Base-by-base conservation (phyloP, 345 rosid species). In the Psidium friedrichsthalianum region DNA sequence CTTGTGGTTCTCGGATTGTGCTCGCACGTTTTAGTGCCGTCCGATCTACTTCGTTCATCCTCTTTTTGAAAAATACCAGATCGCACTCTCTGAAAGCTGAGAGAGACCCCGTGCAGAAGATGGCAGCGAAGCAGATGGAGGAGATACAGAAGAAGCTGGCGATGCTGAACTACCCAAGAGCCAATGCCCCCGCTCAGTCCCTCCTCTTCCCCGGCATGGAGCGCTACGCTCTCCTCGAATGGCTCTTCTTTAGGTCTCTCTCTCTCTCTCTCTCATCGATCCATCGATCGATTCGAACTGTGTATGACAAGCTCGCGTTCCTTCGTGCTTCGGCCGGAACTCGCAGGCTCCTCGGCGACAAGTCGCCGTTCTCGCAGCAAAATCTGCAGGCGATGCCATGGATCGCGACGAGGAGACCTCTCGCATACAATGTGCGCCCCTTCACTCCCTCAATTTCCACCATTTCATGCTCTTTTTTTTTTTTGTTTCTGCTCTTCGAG, bases 141-240 rank as follows among this genome's bases (percentile, higher is more conserved):
- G 95, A 94, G 92, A 91, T 96, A 74, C 98, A 97, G 88, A 94
- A 91, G 89, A 97, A 97, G 88, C 86, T 96, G 55, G 92, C 86
- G 57, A 56, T 84, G 88, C 92, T 97, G 21, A 93, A 89, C 84
- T 97, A 96, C 87, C 95, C 96, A 0, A 88, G 98, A 84, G 98
- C 98, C 78, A 91, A 92, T 85, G 99, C 98, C 85, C 98, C 98
- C 51, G 96, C 99, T 86, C 99, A 97, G 92, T 95, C 99, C 82
- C 99, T 97, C 76, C 98, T 96, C 91, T 97, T 96, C 89, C 98
- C 99, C 69, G 99, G 99, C 89, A 95, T 94, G 99, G 99, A 97
- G 87, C 99, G 98, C 69, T 97, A 97, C 85, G 96, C 96, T 84
- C 97, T 96, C 84, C 98, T 97, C 85, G 99, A 95, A 86, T 96